Evolutionary conservation across 1,139 yeast species (phyloP), one percentile per base, ranked within the genome.

Genomic region (Taphrina populina): DNA sequence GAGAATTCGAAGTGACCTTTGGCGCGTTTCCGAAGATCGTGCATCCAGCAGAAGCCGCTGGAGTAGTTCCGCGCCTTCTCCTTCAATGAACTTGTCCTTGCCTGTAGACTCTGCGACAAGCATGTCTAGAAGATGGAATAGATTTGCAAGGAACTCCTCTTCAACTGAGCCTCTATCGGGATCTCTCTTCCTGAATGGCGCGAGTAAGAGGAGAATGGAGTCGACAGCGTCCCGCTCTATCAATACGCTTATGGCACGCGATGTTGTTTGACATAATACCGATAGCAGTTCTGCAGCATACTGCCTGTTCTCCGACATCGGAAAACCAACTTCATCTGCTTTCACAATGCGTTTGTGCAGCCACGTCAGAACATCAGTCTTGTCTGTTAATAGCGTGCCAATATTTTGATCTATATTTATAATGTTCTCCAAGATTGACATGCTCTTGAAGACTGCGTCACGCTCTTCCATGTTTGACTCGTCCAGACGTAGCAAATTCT

Each of bases 31-130:
- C 29, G 65, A 45, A 55, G 55, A 47, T 56, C 63, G 51, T 35
- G 64, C 61, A 24, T 56, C 51, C 36, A 53, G 52, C 20, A 66
- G 32, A 29, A 69, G 40, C 10, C 65, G 59, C 11, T 66, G 53
- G 62, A 67, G 61, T n/a, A 70, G 61, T 36, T 69, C 71, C 10
- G 67, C 59, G 4, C 73, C 73, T 49, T 70, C 73, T 13, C 59
- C 60, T 23, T 66, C 64, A 3, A 66, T 49, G 46, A 70, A 66
- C 29, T 53, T 53, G 11, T 60, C 61, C 45, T 64, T 63, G 30
- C 67, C 67, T 15, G 26, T 27, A 4, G 43, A 37, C 4, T 41
- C 59, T 32, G 55, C 58, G 13, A 63, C 65, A n/a, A 65, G 40
- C 1, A 61, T 53, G 20, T 60, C 54, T 1, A 66, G 59, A 3